A percentile compares a stretch with the other conserved stretches of the same genome.
phyloP scores from a whole-genome alignment of 805 yeast genomes.

The Torulaspora franciscae region DNA sequence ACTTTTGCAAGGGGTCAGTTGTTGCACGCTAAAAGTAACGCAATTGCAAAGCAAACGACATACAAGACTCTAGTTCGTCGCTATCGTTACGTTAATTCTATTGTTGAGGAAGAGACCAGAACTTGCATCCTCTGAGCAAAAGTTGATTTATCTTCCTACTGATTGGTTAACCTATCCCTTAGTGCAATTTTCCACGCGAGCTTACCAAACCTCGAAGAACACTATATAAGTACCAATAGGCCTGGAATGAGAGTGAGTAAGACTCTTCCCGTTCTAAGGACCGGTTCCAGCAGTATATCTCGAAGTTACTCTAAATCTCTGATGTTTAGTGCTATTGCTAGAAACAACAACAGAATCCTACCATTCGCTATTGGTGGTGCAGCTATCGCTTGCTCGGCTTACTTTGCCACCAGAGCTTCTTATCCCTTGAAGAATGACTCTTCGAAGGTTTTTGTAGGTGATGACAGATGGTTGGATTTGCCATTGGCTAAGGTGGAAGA shows the following conservation, averaged over 20 bases:
- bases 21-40: conserved; percentile 3
- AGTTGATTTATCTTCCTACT: conserved; percentile 7
- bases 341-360: conserved; percentile 21
- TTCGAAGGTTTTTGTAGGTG: conserved; percentile 50
- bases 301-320: not conserved
- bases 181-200: conserved; percentile 11
- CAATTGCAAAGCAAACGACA: not conserved
- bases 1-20: conserved; percentile 3
- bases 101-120: not conserved
- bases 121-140: not conserved
- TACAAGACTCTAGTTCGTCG: not conserved
- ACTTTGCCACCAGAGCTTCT: conserved; percentile 28
- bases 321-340: conserved; percentile 28
- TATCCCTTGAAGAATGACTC: conserved; percentile 35
- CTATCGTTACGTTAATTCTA: not conserved
- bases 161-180: conserved; percentile 14
- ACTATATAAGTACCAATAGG: not conserved
- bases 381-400: conserved; percentile 40
- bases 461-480: conserved; percentile 67
- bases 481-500: conserved; percentile 43
- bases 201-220: not conserved
- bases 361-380: conserved; percentile 47
- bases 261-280: not conserved
- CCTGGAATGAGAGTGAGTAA: not conserved
- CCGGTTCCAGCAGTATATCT: not conserved